Base-by-base conservation (phyloP, 129 eudicot genomes). In the Flaveria trinervia region DNA sequence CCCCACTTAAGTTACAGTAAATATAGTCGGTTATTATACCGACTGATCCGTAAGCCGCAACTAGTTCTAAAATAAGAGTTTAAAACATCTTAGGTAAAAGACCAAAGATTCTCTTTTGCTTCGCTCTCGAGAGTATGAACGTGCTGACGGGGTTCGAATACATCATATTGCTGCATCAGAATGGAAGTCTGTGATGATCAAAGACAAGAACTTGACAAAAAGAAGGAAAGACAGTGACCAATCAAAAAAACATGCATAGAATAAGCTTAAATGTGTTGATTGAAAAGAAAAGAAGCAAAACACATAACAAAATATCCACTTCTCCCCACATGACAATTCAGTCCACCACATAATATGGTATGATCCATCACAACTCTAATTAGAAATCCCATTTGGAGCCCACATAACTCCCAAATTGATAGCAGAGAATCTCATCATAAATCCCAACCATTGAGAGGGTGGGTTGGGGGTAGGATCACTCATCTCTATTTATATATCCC, bases 281-380 rank as follows among this genome's bases (percentile, higher is more conserved):
- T 67, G 59, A 55, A 23, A 79, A 70, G 9, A 65, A 73, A 65
- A 66, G 60, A 80, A 73, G 74, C 62, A 80, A 73, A 26, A 74
- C 74, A 75, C 55, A 73, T 9, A 54, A 7, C 66, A 45, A 73
- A 66, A 67, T 80, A 80, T 45, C 79, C 62, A 67, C 65, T 71
- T 73, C 60, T 73, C 79, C 83, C 55, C 71, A 74, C 79, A 80
- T 80, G 79, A 80, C 71, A 73, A 44, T 73, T 80, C 69, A 80
- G 74, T 73, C 43, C 30, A 80, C 43, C 52, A 73, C 75, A 79
- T 69, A 55, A 78, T 57, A 41, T 71, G 49, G 50, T 71, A 52
- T 71, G 65, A 51, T 51, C 66, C 12, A 69, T 70, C 77, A 59
- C 77, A 78, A 48, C 79, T 46, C 69, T 43, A 72, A 65, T 51